Conservation (phyloP, 768 basidiomycete genomes). For the Ramaria sp. region DNA sequence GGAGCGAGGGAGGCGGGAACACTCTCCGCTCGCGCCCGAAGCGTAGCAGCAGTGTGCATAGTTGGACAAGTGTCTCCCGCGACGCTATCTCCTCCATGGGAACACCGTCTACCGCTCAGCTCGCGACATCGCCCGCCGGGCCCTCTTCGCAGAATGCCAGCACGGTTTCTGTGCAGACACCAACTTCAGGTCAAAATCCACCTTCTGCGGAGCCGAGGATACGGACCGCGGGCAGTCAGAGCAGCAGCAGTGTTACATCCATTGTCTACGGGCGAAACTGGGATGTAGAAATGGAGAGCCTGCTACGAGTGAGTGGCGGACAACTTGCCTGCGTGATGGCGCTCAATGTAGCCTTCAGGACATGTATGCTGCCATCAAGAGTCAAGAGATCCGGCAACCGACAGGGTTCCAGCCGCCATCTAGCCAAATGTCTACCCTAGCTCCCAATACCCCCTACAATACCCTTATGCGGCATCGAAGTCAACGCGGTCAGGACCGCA, state of each 20-base stretch:
- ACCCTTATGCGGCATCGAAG: slow-evolving; percentile 47
- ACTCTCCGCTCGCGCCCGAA: slow-evolving; percentile 41
- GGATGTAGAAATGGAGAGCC: slow-evolving; percentile 78
- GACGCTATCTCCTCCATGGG: slow-evolving; percentile 38
- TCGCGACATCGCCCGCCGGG: slow-evolving; percentile 20
- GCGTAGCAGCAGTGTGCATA: slow-evolving; percentile 74
- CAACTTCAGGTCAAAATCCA: slow-evolving; percentile 23
- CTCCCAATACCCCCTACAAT: slow-evolving; percentile 34
- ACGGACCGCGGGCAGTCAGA: slow-evolving; percentile 10
- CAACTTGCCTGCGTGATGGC: not conserved
- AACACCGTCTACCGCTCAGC: slow-evolving; percentile 12
- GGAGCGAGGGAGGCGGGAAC: slow-evolving; percentile 34
- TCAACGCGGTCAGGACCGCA: slow-evolving; percentile 64
- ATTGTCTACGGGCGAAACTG: slow-evolving; percentile 54
- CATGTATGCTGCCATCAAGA: slow-evolving; percentile 89
- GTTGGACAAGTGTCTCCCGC: slow-evolving; percentile 70
- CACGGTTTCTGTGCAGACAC: slow-evolving; percentile 51
- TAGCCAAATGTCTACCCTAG: slow-evolving; percentile 39
- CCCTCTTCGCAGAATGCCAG: slow-evolving; percentile 43
- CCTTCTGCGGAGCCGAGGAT: slow-evolving; percentile 22
- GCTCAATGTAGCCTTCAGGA: slow-evolving; percentile 41
- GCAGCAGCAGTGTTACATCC: slow-evolving; percentile 22
- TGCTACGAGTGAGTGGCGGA: slow-evolving; percentile 60
- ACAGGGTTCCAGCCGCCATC: slow-evolving; percentile 32
- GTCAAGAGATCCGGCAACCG: slow-evolving; percentile 83